These are phyloP conservation scores for Chrysophaeum taylorii DNA, from an alignment of 352 stramenopile genomes.

Conservation along the genomic window DNA sequence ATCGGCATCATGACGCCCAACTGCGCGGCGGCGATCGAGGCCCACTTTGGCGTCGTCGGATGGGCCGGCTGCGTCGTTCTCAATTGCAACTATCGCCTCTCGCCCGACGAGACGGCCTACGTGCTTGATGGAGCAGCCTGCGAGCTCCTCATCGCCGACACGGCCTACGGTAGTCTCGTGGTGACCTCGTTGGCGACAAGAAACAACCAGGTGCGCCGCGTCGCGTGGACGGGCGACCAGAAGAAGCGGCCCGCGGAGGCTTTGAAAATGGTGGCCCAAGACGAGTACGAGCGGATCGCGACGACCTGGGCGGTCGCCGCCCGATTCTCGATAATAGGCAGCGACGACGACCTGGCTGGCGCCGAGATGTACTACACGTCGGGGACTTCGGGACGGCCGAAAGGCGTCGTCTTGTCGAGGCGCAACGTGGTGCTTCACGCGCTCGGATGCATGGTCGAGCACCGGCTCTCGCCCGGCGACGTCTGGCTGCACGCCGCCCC, in stretches of 20 bases:
- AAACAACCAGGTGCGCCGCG: not conserved
- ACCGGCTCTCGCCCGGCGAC: not conserved
- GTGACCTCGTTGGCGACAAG: not conserved
- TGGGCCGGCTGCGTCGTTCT: conserved; percentile 3
- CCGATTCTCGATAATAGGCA: not conserved
- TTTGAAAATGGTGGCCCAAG: too few relatives aligned
- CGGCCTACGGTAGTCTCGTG: not conserved
- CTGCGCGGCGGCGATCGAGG: not conserved
- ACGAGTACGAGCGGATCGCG: not conserved
- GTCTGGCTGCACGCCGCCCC: conserved; percentile 10
- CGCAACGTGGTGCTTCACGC: not conserved
- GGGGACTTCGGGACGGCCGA: not conserved
- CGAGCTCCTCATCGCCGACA: conserved; percentile 1
- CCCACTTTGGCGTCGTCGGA: conserved; percentile 3
- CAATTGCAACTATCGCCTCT: not conserved
- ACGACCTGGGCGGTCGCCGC: not conserved
- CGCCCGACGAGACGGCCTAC: not conserved
- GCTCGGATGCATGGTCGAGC: conserved; percentile 4
- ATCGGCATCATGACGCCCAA: conserved; percentile 2
- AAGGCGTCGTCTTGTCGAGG: not conserved
- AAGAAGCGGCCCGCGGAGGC: too few relatives aligned
- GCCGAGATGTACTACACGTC: conserved; percentile 16
- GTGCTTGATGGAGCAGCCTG: not conserved
- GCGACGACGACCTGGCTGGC: not conserved
- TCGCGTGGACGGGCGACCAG: not conserved